These are phyloP conservation scores for Retiboletus flavoniger DNA, from an alignment of 1,284 basidiomycete genomes.

Conservation along the genomic window DNA sequence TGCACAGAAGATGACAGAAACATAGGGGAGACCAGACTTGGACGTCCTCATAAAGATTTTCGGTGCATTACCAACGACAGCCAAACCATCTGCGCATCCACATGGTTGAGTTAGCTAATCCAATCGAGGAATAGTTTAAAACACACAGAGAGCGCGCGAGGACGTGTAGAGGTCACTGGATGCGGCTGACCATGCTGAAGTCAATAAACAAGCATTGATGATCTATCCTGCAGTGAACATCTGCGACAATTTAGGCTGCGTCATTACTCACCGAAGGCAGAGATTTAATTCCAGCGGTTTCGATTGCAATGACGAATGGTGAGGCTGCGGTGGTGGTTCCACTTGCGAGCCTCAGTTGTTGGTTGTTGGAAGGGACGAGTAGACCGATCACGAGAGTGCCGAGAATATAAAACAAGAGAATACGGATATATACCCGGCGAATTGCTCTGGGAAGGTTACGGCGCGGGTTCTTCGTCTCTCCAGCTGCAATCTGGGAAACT, in stretches of 20 bases:
- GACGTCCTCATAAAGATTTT: slow-evolving; percentile 67
- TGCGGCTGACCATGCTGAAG: slow-evolving; percentile 85
- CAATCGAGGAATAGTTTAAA: not conserved
- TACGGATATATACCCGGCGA: slow-evolving; percentile 67
- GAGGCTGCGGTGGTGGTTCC: slow-evolving; percentile 61
- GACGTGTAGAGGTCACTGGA: slow-evolving; percentile 82
- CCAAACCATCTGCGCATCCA: slow-evolving; percentile 64
- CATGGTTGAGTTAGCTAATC: not conserved
- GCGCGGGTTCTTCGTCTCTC: slow-evolving; percentile 55
- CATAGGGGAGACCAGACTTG: slow-evolving; percentile 72
- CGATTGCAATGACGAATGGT: slow-evolving; percentile 70
- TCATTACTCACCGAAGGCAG: slow-evolving; percentile 46
- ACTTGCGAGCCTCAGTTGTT: slow-evolving; percentile 41
- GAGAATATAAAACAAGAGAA: slow-evolving; percentile 63
- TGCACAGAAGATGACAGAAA: slow-evolving; percentile 66
- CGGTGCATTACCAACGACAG: slow-evolving; percentile 75
- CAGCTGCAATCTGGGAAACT: slow-evolving; percentile 56
- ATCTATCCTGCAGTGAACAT: slow-evolving; percentile 47
- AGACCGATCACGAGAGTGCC: slow-evolving; percentile 57
- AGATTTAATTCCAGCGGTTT: slow-evolving; percentile 60
- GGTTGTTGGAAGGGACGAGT: slow-evolving; percentile 58
- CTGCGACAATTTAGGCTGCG: not conserved
- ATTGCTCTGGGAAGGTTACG: slow-evolving; percentile 60
- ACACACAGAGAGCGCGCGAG: slow-evolving; percentile 76
- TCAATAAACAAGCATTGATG: slow-evolving; percentile 84